These are phyloP conservation scores for Manihot esculenta DNA, from an alignment of 441 rosid genomes.

Conservation along the genomic window DNA sequence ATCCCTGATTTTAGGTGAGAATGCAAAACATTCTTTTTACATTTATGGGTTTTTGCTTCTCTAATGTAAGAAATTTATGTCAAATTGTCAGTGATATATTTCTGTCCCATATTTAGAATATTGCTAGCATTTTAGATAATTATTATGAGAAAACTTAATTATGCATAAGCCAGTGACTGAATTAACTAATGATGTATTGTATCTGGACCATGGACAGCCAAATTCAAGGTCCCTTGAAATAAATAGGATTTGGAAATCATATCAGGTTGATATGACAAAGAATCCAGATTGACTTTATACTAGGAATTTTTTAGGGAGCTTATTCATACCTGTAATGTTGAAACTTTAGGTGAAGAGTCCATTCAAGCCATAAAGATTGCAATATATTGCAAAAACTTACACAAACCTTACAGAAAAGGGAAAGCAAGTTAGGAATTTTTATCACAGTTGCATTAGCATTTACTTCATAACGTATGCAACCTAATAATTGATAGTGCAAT, in stretches of 20 bases:
- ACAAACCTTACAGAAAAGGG: neutral
- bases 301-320: neutral
- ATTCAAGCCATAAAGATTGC: neutral
- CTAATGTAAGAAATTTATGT: neutral
- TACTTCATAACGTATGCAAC: neutral
- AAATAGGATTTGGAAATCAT: neutral
- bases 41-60: constrained; percentile 7
- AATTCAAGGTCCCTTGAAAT: neutral
- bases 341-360: neutral
- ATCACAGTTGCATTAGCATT: neutral
- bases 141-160: neutral
- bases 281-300: neutral
- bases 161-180: neutral
- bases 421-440: neutral
- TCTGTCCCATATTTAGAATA: constrained; percentile 12
- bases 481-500: neutral
- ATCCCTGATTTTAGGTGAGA: constrained; percentile 73
- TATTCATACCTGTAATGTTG: neutral
- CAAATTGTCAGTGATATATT: constrained; percentile 2
- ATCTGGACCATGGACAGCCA: neutral
- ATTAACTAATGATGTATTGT: neutral
- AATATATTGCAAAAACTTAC: neutral
- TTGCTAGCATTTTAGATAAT: constrained; percentile 3
- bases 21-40: neutral
- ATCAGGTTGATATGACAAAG: neutral